Percentiles rank a stretch among this genome's conserved stretches.
These are phyloP conservation scores for Phytophthora litchii DNA, from an alignment of 352 stramenopile genomes.

Conservation along the genomic window DNA sequence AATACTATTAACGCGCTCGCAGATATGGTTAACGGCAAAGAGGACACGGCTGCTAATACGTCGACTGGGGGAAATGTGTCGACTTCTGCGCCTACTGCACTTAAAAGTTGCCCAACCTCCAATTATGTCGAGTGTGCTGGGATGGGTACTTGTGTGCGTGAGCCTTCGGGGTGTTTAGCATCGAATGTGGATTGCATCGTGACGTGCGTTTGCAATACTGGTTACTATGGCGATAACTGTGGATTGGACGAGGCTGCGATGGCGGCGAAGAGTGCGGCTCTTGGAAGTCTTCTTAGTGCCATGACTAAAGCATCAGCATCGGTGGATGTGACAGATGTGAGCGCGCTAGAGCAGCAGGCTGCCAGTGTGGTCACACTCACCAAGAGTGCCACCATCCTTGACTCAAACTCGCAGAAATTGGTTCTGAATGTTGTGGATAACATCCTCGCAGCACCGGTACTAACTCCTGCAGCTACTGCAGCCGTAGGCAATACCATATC, in stretches of 20 bases:
- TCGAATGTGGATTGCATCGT: conserved; percentile 59
- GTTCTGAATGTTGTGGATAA: conserved; percentile 65
- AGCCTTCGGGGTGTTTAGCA: conserved; percentile 44
- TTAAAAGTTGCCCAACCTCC: conserved; percentile 59
- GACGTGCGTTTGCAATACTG: conserved; percentile 52
- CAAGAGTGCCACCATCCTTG: conserved; percentile 61
- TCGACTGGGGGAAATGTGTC: conserved; percentile 16
- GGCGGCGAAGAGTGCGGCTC: conserved; percentile 51
- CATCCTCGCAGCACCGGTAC: conserved; percentile 57
- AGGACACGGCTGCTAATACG: conserved; percentile 39
- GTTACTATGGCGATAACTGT: conserved; percentile 71
- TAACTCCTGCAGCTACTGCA: conserved; percentile 48
- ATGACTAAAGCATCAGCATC: conserved; percentile 60
- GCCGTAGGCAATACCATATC: conserved; percentile 68
- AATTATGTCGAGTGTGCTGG: conserved; percentile 48
- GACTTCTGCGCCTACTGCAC: conserved; percentile 30
- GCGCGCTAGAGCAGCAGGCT: conserved; percentile 67
- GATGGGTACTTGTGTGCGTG: conserved; percentile 53
- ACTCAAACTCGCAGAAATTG: conserved; percentile 47
- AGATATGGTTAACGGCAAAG: conserved; percentile 62
- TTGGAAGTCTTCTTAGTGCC: conserved; percentile 58
- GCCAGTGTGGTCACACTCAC: conserved; percentile 71
- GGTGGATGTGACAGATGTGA: conserved; percentile 53
- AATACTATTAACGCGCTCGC: conserved; percentile 70
- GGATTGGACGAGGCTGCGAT: conserved; percentile 55